Percentiles rank a stretch among this genome's conserved stretches.
Conservation (phyloP, 768 basidiomycete species). For the Hemileccinum rubropunctum region DNA sequence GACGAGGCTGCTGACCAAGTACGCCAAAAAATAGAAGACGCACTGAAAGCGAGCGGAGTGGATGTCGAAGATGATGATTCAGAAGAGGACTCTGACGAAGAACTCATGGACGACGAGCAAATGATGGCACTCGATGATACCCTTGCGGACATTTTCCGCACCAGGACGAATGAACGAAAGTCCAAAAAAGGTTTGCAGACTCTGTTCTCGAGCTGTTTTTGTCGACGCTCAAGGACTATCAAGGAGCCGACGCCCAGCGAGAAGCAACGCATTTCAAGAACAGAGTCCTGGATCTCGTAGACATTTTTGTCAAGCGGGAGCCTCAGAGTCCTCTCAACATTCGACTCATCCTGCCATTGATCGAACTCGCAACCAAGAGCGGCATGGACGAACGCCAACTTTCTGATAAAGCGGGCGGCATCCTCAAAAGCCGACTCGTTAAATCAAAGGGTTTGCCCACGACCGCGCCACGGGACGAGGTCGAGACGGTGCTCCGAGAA, state of each 20-base stretch:
- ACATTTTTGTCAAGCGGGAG: conserved; percentile 77
- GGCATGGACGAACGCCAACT: conserved; percentile 81
- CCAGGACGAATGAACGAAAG: conserved; percentile 59
- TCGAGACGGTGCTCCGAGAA: conserved; percentile 50
- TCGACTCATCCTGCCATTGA: conserved; percentile 69
- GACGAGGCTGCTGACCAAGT: conserved; percentile 51
- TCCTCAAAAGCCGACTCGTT: conserved; percentile 69
- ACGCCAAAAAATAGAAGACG: conserved; percentile 64
- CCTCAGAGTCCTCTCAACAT: conserved; percentile 67
- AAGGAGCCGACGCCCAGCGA: conserved; percentile 68
- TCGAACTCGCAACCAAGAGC: conserved; percentile 67
- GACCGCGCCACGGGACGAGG: conserved; percentile 25
- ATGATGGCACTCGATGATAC: conserved; percentile 97
- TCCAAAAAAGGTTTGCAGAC: conserved; percentile 57
- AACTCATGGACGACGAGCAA: conserved; percentile 92
- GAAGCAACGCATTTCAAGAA: conserved; percentile 97
- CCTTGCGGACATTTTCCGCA: conserved; percentile 81
- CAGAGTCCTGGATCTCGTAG: conserved; percentile 92
- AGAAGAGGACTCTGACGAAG: conserved; percentile 54
- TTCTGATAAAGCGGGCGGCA: conserved; percentile 81
- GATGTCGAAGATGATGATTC: conserved; percentile 52
- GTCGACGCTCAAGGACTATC: not conserved
- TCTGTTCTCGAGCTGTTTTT: not conserved
- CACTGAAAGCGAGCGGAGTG: conserved; percentile 56
- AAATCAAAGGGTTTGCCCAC: conserved; percentile 70